These are phyloP conservation scores for Gynostemma pentaphyllum DNA, from an alignment of 306 rosid genomes.

Conservation along the genomic window DNA sequence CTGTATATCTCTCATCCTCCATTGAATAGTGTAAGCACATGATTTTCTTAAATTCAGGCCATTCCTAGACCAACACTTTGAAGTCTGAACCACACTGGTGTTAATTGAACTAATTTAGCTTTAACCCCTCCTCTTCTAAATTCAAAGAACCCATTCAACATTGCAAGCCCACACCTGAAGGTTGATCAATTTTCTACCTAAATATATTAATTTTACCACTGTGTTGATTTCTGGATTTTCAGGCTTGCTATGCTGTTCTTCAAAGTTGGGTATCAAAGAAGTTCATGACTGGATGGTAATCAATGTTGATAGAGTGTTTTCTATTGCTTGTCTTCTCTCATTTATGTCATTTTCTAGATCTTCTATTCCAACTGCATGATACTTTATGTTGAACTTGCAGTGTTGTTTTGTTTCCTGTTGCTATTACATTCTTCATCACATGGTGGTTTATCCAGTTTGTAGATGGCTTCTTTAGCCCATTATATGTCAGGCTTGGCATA, in stretches of 20 bases:
- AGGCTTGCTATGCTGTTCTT: conserved; percentile 48
- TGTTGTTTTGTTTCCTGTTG: conserved; percentile 42
- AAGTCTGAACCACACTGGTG: too few species aligned
- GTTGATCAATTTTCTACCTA: neutral
- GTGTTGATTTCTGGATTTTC: conserved; percentile 9
- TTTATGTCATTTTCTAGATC: neutral
- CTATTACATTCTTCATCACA: conserved; percentile 36
- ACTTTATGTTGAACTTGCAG: conserved; percentile 19
- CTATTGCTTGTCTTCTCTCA: neutral
- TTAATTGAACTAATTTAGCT: too few species aligned
- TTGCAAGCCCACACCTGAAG: too few species aligned
- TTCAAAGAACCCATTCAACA: too few species aligned
- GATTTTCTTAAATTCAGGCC: too few species aligned
- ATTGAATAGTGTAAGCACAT: too few species aligned
- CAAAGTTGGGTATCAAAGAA: conserved; percentile 43
- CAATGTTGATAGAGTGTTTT: neutral
- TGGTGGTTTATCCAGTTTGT: conserved; percentile 42
- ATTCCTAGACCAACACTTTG: too few species aligned
- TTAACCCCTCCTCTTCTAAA: too few species aligned
- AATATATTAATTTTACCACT: neutral
- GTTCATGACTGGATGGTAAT: conserved; percentile 49
- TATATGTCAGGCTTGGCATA: conserved; percentile 34
- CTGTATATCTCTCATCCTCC: too few species aligned
- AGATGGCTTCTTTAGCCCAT: conserved; percentile 37
- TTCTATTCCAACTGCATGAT: conserved; percentile 1